Evolutionary conservation across 2,329 filamentous ascomycete species (phyloP).

Genomic region (Akanthomyces dipterigenus): DNA sequence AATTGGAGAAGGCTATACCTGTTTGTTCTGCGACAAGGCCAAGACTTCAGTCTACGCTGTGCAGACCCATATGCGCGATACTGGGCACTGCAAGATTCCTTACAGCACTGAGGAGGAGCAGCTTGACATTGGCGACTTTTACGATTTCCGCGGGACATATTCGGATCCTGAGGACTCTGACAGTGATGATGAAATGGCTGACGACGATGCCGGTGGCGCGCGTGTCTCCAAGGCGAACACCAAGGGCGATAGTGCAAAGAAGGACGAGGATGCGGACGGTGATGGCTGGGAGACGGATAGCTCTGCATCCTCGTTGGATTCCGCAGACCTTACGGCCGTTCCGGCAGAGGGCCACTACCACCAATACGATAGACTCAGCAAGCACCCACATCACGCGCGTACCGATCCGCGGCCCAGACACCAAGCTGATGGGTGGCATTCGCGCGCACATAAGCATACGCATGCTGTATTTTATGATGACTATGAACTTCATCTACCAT

Average conservation of each 20-base stretch:
- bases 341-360: conserved; percentile 66
- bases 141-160: conserved; percentile 94
- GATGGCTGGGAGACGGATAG: conserved; percentile 96
- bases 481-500: conserved; percentile 87
- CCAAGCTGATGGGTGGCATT: conserved; percentile 72
- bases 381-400: conserved; percentile 70
- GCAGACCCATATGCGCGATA: conserved; percentile 96
- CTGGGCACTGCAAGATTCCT: conserved; percentile 93
- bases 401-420: conserved; percentile 65
- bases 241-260: conserved; percentile 37
- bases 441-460: conserved; percentile 67
- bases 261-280: conserved; percentile 50
- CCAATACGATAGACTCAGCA: conserved; percentile 64
- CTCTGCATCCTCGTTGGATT: conserved; percentile 80
- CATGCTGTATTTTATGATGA: conserved; percentile 85
- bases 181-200: conserved; percentile 43
- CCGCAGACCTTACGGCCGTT: conserved; percentile 73
- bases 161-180: conserved; percentile 68
- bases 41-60: conserved; percentile 73
- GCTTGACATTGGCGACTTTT: conserved; percentile 90
- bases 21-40: conserved; percentile 78
- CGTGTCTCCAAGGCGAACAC: conserved; percentile 46
- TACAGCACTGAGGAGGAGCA: conserved; percentile 85
- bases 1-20: conserved; percentile 74
- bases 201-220: conserved; percentile 57